Percentiles rank a stretch among this genome's conserved stretches.
Evolutionary conservation across 2,329 filamentous ascomycete genomes (phyloP).

Genomic region (Metarhizium guizhouense): DNA sequence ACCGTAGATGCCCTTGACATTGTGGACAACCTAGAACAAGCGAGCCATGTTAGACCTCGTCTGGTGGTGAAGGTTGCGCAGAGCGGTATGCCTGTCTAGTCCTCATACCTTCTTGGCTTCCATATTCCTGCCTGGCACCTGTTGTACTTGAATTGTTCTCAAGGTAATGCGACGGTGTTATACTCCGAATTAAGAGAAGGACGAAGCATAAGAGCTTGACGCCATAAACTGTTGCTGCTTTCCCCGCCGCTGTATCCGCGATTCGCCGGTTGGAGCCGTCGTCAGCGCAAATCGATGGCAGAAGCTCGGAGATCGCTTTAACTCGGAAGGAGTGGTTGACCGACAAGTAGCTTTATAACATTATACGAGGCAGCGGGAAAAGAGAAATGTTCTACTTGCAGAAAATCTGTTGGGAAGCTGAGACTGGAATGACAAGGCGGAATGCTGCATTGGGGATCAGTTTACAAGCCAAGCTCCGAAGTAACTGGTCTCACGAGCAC

Average conservation of each 20-base stretch:
- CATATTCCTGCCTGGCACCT: constrained; percentile 17
- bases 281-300: not conserved
- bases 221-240: not conserved
- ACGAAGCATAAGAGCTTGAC: not conserved
- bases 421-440: not conserved
- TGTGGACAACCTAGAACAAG: constrained; percentile 36
- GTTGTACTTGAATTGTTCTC: not conserved
- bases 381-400: not conserved
- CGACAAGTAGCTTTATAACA: not conserved
- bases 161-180: not conserved
- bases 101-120: constrained; percentile 32
- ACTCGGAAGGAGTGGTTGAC: not conserved
- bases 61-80: not conserved
- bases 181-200: not conserved
- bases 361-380: not conserved
- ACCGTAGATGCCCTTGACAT: constrained; percentile 51
- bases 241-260: not conserved
- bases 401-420: not conserved
- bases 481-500: not conserved
- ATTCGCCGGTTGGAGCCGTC: not conserved
- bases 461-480: not conserved
- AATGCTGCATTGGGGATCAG: not conserved
- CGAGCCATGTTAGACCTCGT: not conserved
- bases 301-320: not conserved
- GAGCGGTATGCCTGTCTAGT: not conserved